Evolutionary conservation across 306 rosid genomes (phyloP).

Genomic region (Quercus wislizeni): DNA sequence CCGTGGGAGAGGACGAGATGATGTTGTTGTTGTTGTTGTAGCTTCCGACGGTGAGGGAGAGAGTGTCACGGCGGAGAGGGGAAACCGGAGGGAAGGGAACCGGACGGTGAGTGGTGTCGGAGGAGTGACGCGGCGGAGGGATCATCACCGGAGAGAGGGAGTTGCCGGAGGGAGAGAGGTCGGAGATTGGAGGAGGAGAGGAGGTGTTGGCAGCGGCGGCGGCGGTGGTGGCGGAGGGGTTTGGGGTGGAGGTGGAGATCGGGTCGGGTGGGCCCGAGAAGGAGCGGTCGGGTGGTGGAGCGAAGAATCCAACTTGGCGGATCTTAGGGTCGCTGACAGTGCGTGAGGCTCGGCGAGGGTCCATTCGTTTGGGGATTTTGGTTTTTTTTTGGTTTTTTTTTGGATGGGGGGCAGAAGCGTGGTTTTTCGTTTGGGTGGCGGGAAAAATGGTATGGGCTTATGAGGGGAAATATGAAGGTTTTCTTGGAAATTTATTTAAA

Average conservation of each 20-base stretch:
- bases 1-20: conserved; percentile 18
- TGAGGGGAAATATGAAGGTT: not conserved
- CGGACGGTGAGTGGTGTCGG: conserved; percentile 22
- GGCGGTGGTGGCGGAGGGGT: too few relatives aligned
- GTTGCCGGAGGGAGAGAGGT: conserved; percentile 37
- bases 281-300: conserved; percentile 32
- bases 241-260: not conserved
- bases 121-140: conserved; percentile 34
- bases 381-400: too few relatives aligned
- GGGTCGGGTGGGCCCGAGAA: conserved; percentile 31
- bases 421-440: conserved; percentile 7
- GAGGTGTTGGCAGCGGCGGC: not conserved
- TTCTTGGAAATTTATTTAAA: not conserved
- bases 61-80: conserved; percentile 32
- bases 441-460: conserved; percentile 1
- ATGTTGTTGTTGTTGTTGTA: not conserved
- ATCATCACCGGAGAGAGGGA: conserved; percentile 45
- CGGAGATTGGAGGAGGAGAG: conserved; percentile 8
- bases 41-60: conserved; percentile 21
- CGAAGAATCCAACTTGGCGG: conserved; percentile 44
- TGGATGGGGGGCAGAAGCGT: not conserved
- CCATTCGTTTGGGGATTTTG: conserved; percentile 14
- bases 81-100: conserved; percentile 16
- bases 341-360: conserved; percentile 35
- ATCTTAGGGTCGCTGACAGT: conserved; percentile 45